Base-by-base conservation (phyloP, 495 filamentous ascomycete genomes). In the Extremus antarcticus region DNA sequence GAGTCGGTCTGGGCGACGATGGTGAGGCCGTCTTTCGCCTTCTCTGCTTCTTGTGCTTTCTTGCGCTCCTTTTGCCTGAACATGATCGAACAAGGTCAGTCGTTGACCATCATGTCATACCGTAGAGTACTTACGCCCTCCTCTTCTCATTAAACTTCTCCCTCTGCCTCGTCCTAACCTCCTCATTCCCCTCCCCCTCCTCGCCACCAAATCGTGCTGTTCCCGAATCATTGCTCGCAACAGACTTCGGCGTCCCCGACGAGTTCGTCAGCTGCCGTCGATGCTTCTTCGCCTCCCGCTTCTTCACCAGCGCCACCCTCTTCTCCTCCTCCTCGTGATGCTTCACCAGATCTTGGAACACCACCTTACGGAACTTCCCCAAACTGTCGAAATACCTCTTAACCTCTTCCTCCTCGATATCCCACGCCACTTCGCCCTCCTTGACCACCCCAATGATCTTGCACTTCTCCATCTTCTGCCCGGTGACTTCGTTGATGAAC, bases 231-330 rank as follows among this genome's bases (percentile, higher is more conserved):
- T 48, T 21, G 17, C 46, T 32, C 16, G 8, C 52, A 4, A 35
- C 29, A 35, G 13, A 35, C n/a, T n/a, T n/a, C n/a, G n/a, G n/a
- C n/a, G 43, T 17, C 2, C 3, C 2, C 21, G 7, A 11, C 8
- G 41, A 25, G 8, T 20, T 39, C 22, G 21, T 32, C n/a, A 38
- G 11, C 17, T 48, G 40, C 23, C 52, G 17, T 21, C 43, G 8
- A 29, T 55, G 40, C 52, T 55, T 57, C 55, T 57, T 53, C 48
- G 55, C 55, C n/a, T 47, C 11, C 48, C 20, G 13, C 43, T 47
- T 53, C 39, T 32, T n/a, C 38, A 11, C n/a, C 48, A 20, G 23
- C 16, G 4, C 13, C 29, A 2, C 48, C 20, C 46, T 24, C 38
- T 8, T 40, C 25, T 21, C 48, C 24, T 7, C 39, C n/a, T 45